phyloP scores from a whole-genome alignment of 176 grass and related monocot genomes.

The Carex cristatella region DNA sequence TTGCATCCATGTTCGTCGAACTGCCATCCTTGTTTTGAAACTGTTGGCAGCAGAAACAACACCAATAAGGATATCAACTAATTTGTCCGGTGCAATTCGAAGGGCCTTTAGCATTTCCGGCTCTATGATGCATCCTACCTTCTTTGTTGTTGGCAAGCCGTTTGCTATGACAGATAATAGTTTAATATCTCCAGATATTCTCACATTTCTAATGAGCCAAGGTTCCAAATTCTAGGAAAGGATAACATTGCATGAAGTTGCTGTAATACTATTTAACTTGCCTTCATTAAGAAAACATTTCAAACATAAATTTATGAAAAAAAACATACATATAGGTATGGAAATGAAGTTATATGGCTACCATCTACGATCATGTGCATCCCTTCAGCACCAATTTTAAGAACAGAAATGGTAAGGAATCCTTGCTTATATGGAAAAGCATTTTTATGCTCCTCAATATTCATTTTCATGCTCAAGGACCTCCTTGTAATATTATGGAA shows the following conservation, averaged over 20 bases:
- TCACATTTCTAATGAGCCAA: conserved; percentile 61
- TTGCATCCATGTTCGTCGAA: conserved; percentile 95
- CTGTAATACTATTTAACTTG: background rate
- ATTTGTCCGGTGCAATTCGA: conserved; percentile 42
- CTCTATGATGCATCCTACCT: conserved; percentile 46
- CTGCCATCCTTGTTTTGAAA: conserved; percentile 83
- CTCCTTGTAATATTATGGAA: background rate
- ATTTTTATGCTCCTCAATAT: conserved; percentile 30
- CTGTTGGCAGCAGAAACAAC: conserved; percentile 94
- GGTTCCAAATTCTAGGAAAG: conserved; percentile 67
- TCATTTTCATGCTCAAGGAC: conserved; percentile 20
- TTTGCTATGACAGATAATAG: conserved; percentile 68
- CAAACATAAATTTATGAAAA: background rate
- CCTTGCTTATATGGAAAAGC: conserved; percentile 85
- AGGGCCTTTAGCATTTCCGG: conserved; percentile 57
- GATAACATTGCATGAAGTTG: background rate
- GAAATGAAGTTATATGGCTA: conserved; percentile 67
- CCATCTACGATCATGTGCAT: conserved; percentile 87
- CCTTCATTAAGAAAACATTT: background rate
- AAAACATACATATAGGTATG: conserved; percentile 61
- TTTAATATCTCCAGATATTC: conserved; percentile 74
- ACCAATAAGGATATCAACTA: conserved; percentile 74
- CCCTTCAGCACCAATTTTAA: conserved; percentile 61
- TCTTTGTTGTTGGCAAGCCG: conserved; percentile 74
- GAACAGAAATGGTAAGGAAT: conserved; percentile 63